Evolutionary conservation across 305 asterid genomes (phyloP), one percentile per base, ranked within the genome.

Genomic region (Solanum hybrid): DNA sequence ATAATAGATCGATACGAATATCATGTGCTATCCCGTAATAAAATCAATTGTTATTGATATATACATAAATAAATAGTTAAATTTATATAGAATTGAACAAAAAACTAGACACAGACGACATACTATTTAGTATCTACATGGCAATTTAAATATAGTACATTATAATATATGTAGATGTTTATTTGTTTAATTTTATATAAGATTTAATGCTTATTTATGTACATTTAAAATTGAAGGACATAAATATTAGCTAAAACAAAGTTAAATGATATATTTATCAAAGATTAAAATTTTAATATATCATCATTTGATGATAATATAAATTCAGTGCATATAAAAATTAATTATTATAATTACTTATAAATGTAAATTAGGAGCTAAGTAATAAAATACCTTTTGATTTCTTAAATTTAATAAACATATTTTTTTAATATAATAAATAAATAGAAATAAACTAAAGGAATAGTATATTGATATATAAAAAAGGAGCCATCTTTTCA

Each of bases 401-500:
- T 72, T 72, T 72, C 14, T 72, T 5, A 26, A 72, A 72, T 10
- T 72, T 5, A 72, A 26, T 72, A 72, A 72, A 72, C 1, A 24
- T 24, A 10, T 70, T 1, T 70, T 24, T 68, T 72, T 2, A 72
- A 72, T 24, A 12, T 72, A 5, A 72, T 72, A 72, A 72, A 26
- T 10, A 72, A 70, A 5, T 70, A 11, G 6, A 70, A 24, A 70
- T 10, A 26, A 70, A 70, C 14, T 70, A 24, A 72, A 72, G 78
- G 78, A 72, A 72, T 31, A 76, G 80, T 76, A 6, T 8, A 76
- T 76, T 29, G 80, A 76, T 76, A 2, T 14, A 76, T 51, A 31
- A 51, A 80, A 81, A 81, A 39, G 36, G 39, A 51, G 41, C 89
- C 75, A 73, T 86, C 89, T 45, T 90, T 87, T 89, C 85, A 38